phyloP scores from a whole-genome alignment of 78 protist genomes.

The Tieghemostelium lacteum region DNA sequence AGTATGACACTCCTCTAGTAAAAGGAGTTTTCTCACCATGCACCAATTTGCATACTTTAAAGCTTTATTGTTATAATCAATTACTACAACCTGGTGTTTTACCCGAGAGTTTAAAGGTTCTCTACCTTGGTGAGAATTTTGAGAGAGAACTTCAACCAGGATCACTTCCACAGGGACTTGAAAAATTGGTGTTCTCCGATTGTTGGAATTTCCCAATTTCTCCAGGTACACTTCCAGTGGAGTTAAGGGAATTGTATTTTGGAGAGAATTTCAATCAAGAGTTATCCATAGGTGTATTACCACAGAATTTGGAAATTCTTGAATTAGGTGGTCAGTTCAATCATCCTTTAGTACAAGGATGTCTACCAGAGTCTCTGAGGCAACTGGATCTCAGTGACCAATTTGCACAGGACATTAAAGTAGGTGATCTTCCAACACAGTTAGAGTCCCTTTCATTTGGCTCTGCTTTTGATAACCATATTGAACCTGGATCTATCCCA shows the following conservation, averaged over 20 bases:
- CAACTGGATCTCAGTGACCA: too few species aligned
- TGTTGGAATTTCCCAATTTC: neutral
- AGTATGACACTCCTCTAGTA: neutral
- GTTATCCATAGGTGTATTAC: neutral
- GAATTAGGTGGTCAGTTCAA: neutral
- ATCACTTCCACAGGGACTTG: neutral
- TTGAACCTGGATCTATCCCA: conserved; percentile 29
- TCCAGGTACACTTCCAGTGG: neutral
- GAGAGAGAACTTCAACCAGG: neutral
- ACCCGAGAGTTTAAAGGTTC: neutral
- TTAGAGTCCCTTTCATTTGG: neutral
- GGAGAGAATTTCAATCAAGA: conserved; percentile 16
- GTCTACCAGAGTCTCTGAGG: too few species aligned
- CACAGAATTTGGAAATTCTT: neutral
- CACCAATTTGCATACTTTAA: neutral
- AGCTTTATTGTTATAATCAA: too few species aligned
- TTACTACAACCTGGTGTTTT: neutral
- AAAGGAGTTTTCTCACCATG: neutral
- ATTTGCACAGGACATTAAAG: too few species aligned
- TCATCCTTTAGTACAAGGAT: too few species aligned
- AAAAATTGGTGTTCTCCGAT: neutral
- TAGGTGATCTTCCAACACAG: too few species aligned
- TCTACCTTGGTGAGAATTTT: neutral
- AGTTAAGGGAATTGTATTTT: neutral
- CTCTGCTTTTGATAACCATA: conserved; percentile 3